Evolutionary conservation across 2,329 filamentous ascomycete genomes (phyloP).

Genomic region (Cadophora sp.): DNA sequence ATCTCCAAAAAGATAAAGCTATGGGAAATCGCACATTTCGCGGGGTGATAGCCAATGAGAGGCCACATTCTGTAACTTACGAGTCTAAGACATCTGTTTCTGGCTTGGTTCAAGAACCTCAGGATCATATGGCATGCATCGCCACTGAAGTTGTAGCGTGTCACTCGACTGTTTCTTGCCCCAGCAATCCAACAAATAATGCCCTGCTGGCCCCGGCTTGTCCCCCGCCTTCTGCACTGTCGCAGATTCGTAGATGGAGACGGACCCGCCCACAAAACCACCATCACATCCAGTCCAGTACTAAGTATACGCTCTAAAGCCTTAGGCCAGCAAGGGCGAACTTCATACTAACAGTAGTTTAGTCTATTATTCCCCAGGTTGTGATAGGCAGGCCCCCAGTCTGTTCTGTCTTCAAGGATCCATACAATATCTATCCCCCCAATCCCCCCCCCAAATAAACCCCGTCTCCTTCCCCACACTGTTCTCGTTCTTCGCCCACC

Average conservation of each 20-base stretch:
- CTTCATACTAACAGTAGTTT: too few relatives aligned
- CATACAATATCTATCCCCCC: background rate
- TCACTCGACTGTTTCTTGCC: conserved; percentile 1
- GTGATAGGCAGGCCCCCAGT: background rate
- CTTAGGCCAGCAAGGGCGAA: too few relatives aligned
- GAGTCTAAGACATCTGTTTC: background rate
- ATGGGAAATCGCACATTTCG: conserved; percentile 4
- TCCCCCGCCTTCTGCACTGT: background rate
- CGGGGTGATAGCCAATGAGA: background rate
- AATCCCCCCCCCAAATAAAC: background rate
- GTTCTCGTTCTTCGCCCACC: conserved; percentile 12
- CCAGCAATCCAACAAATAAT: background rate
- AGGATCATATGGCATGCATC: background rate
- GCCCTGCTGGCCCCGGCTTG: background rate
- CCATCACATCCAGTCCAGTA: background rate
- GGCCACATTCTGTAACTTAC: background rate
- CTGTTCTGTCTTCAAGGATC: conserved; percentile 8
- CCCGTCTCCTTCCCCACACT: conserved; percentile 26
- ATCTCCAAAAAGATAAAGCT: background rate
- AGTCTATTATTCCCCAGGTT: background rate
- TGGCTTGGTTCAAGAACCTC: background rate
- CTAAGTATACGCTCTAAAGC: too few relatives aligned
- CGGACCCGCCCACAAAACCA: background rate
- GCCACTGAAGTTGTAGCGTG: background rate
- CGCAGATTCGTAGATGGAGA: background rate